Conservation (phyloP, 2,329 filamentous ascomycete genomes). For the Plenodomus lindquistii region DNA sequence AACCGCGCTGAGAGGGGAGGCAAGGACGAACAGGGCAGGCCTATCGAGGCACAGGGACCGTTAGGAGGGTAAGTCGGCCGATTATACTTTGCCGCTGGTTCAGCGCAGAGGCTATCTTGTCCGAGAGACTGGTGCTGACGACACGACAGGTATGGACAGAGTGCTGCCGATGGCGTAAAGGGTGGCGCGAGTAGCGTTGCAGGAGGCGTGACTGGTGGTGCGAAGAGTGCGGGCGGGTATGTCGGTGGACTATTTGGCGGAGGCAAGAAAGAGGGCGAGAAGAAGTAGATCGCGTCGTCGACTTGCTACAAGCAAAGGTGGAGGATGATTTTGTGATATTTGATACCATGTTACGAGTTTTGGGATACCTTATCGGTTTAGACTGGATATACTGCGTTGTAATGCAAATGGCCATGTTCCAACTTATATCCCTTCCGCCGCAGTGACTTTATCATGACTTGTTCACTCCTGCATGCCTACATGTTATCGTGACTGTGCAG, state of each 20-base stretch:
- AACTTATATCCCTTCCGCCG: no score
- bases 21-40: conserved; percentile 61
- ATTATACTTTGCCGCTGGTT: background rate
- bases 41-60: conserved; percentile 47
- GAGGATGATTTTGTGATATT: background rate
- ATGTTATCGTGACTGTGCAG: no score
- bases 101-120: background rate
- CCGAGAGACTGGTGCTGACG: background rate
- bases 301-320: background rate
- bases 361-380: background rate
- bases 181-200: conserved; percentile 24
- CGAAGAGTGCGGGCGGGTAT: conserved; percentile 33
- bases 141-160: conserved; percentile 23
- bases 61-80: conserved; percentile 25
- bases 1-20: conserved; percentile 68
- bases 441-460: no score
- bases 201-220: conserved; percentile 22
- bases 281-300: conserved; percentile 15
- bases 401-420: background rate
- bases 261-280: conserved; percentile 20
- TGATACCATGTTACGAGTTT: conserved; percentile 2
- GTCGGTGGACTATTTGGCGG: conserved; percentile 28
- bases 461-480: no score
- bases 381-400: background rate
- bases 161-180: conserved; percentile 40